A percentile compares a stretch with the other conserved stretches of the same genome.
phyloP scores from a whole-genome alignment of 768 basidiomycete species.

The Suillus weaverae region DNA sequence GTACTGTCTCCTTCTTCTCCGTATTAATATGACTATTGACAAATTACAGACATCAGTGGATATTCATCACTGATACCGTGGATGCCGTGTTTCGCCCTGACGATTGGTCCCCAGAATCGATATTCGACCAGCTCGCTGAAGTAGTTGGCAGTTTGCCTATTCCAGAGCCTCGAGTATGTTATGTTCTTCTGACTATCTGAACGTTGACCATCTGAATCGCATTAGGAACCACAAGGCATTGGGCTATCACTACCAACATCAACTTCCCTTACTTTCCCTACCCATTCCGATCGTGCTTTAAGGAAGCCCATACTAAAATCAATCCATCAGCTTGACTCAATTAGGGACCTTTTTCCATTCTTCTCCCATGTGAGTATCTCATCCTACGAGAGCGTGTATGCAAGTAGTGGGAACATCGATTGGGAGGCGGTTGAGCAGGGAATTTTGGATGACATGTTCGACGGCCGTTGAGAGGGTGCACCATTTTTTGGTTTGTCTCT shows the following conservation, averaged over 20 bases:
- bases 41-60: slow-evolving; percentile 84
- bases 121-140: slow-evolving; percentile 90
- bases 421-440: slow-evolving; percentile 87
- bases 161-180: slow-evolving; percentile 33
- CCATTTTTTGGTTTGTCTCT: not conserved
- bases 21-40: slow-evolving; percentile 9
- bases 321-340: slow-evolving; percentile 75
- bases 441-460: slow-evolving; percentile 88
- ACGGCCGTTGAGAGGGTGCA: slow-evolving; percentile 50
- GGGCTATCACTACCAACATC: slow-evolving; percentile 21
- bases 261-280: slow-evolving; percentile 23
- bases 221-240: slow-evolving; percentile 30
- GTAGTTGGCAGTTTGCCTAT: slow-evolving; percentile 69
- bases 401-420: slow-evolving; percentile 77
- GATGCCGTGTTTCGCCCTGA: slow-evolving; percentile 91
- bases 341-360: slow-evolving; percentile 86
- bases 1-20: slow-evolving; percentile 41
- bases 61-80: slow-evolving; percentile 96
- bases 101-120: slow-evolving; percentile 78
- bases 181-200: not conserved
- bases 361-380: slow-evolving; percentile 87
- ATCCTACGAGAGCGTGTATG: slow-evolving; percentile 90
- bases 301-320: slow-evolving; percentile 73
- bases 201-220: not conserved
- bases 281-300: slow-evolving; percentile 45